Evolutionary conservation across 768 basidiomycete species (phyloP), one percentile per base, ranked within the genome.

Genomic region (Crepidotus variabilis): DNA sequence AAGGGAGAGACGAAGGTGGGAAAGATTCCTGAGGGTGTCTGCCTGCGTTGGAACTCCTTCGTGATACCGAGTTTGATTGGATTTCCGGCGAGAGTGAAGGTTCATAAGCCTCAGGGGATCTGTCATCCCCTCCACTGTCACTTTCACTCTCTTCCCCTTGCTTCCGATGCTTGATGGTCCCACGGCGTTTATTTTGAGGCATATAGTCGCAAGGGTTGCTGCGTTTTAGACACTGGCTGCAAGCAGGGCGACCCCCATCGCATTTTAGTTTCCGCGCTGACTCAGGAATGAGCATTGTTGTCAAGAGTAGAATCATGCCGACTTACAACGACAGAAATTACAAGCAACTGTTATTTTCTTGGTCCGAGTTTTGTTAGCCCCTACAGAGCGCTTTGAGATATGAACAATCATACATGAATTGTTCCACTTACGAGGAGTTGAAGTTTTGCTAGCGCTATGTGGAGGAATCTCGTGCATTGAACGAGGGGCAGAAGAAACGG

Each of bases 291-390:
- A 57, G 62, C 24, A 55, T n/a, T 49, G 50, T 28, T 46, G 48
- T 21, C 6, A 34, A 52, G 49, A 39, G 52, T 47, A 36, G 20
- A 64, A 59, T 59, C 55, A 32, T 35, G 32, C 34, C 9, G 39
- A 80, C 89, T 73, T 70, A 92, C 91, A 92, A 59, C 91, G 87
- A 75, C 91, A 93, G 70, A 93, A 93, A 70, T 93, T 92, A 75
- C 91, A 93, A 36, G 91, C 91, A 47, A 92, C 90, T 20, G 87
- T 90, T 53, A 92, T 92, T 72, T 93, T 92, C 77, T 91, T 92
- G 53, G 86, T 82, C 56, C 88, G 80, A 61, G 82, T 82, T 61
- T 87, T 86, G 59, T 78, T 77, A 33, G 83, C 81, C 67, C 78
- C 85, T 84, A 62, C 54, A 57, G 36, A 46, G 23, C 55, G 51